Conservation (phyloP, 1,139 yeast species). For the Pichia sp. region DNA sequence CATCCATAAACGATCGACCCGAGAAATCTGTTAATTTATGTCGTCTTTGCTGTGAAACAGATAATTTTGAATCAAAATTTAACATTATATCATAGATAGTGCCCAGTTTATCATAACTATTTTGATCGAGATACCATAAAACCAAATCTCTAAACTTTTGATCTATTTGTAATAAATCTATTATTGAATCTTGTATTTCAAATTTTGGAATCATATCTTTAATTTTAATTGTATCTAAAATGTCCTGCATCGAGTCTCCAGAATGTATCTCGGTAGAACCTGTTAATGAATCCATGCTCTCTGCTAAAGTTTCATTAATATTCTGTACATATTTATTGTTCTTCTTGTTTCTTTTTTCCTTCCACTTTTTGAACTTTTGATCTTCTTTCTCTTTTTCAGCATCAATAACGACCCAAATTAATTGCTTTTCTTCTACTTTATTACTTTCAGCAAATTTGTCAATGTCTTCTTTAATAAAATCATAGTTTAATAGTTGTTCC, state of each 20-base stretch:
- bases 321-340: too few relatives aligned
- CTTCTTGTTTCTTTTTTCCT: background rate
- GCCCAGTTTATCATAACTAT: constrained; percentile 24
- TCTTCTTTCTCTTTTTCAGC: background rate
- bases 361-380: background rate
- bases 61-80: constrained; percentile 11
- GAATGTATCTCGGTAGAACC: background rate
- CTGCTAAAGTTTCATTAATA: too few relatives aligned
- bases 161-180: constrained; percentile 13
- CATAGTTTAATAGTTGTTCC: constrained; percentile 24
- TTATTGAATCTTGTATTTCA: constrained; percentile 12
- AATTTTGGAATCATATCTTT: constrained; percentile 3
- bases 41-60: background rate
- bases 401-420: background rate
- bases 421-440: background rate
- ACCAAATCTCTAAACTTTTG: constrained; percentile 9
- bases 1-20: background rate
- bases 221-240: background rate
- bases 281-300: too few relatives aligned
- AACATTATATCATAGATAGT: constrained; percentile 32
- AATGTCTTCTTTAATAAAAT: constrained; percentile 12
- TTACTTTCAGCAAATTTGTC: background rate
- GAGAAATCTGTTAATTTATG: background rate
- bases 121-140: constrained; percentile 14
- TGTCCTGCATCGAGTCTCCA: background rate